A percentile compares a stretch with the other conserved stretches of the same genome.
Evolutionary conservation across 495 filamentous ascomycete species (phyloP).

Genomic region (Pyrenula aspistea): DNA sequence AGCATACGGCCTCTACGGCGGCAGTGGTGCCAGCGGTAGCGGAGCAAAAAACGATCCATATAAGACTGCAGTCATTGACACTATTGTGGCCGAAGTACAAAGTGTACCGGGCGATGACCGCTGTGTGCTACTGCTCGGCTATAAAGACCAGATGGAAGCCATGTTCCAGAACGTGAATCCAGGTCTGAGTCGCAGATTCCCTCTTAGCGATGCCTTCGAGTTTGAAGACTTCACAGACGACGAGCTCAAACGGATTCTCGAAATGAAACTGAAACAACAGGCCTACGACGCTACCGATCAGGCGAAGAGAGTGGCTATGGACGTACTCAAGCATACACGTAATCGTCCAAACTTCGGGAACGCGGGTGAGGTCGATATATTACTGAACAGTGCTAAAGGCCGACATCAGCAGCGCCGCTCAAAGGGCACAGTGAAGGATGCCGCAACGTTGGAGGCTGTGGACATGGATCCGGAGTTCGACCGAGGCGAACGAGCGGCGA

Average conservation of each 20-base stretch:
- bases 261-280: conserved; percentile 40
- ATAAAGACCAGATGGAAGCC: conserved; percentile 60
- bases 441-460: conserved; percentile 35
- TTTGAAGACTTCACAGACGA: conserved; percentile 59
- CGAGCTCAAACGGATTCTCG: conserved; percentile 45
- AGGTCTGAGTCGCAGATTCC: conserved; percentile 59
- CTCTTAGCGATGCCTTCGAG: conserved; percentile 46
- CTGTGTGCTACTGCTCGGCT: conserved; percentile 67
- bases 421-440: conserved; percentile 7
- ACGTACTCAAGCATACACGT: conserved; percentile 26
- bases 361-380: conserved; percentile 49
- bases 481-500: conserved; percentile 33
- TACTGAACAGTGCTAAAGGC: conserved; percentile 48
- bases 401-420: conserved; percentile 40
- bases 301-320: conserved; percentile 25
- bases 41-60: conserved; percentile 35
- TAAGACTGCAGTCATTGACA: conserved; percentile 58
- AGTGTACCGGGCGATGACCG: conserved; percentile 64
- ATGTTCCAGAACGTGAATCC: conserved; percentile 80
- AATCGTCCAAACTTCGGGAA: conserved; percentile 43
- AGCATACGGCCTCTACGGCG: conserved; percentile 45
- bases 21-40: conserved; percentile 11
- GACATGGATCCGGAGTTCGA: conserved; percentile 63
- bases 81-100: conserved; percentile 76
- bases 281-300: conserved; percentile 28